These are phyloP conservation scores for Lachnellula hyalina DNA, from an alignment of 2,329 filamentous ascomycete species.

Conservation along the genomic window DNA sequence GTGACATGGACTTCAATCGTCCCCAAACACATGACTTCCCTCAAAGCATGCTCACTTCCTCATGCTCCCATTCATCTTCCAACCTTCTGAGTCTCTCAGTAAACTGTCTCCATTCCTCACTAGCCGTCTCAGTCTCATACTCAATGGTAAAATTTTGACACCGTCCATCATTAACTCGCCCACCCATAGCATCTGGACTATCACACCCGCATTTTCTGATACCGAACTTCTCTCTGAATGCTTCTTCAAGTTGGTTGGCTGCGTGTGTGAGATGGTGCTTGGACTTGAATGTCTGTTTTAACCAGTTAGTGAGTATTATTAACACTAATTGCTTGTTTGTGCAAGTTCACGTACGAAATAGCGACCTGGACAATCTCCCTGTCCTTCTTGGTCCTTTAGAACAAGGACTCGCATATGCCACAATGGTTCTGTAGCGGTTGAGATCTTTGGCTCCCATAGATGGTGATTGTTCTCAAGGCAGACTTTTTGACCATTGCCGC, in stretches of 20 bases:
- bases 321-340: neutral
- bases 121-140: constrained; percentile 16
- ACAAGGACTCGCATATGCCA: constrained; percentile 23
- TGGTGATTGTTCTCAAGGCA: constrained; percentile 15
- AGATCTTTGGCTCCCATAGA: constrained; percentile 18
- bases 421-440: constrained; percentile 9
- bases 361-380: constrained; percentile 19
- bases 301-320: constrained; percentile 4
- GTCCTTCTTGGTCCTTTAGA: constrained; percentile 21
- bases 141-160: constrained; percentile 25
- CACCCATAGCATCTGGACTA: constrained; percentile 22
- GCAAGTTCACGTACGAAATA: constrained; percentile 18
- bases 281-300: constrained; percentile 21
- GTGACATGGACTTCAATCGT: neutral
- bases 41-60: constrained; percentile 11
- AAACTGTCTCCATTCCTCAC: constrained; percentile 18
- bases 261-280: constrained; percentile 22
- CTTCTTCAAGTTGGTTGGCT: constrained; percentile 21
- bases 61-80: constrained; percentile 22
- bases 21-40: neutral
- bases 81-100: constrained; percentile 13
- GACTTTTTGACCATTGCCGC: constrained; percentile 21
- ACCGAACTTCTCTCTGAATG: constrained; percentile 19
- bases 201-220: constrained; percentile 23
- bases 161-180: constrained; percentile 22